These are phyloP conservation scores for Arabidopsis lyrata DNA, from an alignment of 441 rosid species.

Conservation along the genomic window DNA sequence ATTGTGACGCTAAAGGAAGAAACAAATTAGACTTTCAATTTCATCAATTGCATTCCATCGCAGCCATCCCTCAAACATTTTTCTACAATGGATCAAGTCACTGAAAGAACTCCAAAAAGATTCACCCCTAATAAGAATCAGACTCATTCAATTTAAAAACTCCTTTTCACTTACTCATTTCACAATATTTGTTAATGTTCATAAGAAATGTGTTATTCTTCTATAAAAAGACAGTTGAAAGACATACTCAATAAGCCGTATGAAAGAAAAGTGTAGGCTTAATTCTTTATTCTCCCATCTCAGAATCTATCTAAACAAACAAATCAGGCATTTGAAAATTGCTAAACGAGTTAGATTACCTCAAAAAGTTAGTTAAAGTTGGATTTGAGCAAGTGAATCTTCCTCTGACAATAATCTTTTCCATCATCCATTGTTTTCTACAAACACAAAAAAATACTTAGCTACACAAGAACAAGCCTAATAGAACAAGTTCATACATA, in stretches of 20 bases:
- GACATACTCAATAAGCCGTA: not conserved
- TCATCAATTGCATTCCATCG: not conserved
- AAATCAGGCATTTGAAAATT: not conserved
- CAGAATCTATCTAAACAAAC: not conserved
- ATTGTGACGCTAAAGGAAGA: too few relatives aligned
- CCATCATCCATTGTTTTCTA: slow-evolving; percentile 95
- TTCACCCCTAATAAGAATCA: not conserved
- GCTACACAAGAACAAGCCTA: not conserved
- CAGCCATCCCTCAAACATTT: not conserved
- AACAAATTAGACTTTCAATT: too few relatives aligned
- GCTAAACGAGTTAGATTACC: slow-evolving; percentile 47
- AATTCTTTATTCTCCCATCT: not conserved
- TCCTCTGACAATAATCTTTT: slow-evolving; percentile 89
- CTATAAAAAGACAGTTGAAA: not conserved
- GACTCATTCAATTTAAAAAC: not conserved
- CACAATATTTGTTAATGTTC: not conserved
- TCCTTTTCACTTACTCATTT: not conserved
- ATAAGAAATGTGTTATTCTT: too few relatives aligned
- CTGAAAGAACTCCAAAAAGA: not conserved
- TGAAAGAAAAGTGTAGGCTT: not conserved
- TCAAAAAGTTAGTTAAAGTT: slow-evolving; percentile 92
- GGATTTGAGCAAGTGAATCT: slow-evolving; percentile 87
- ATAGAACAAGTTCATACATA: not conserved
- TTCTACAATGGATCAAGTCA: slow-evolving; percentile 6
- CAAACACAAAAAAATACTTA: not conserved